These are phyloP conservation scores for Aegle marmelos DNA, from an alignment of 345 rosid genomes.

Conservation along the genomic window DNA sequence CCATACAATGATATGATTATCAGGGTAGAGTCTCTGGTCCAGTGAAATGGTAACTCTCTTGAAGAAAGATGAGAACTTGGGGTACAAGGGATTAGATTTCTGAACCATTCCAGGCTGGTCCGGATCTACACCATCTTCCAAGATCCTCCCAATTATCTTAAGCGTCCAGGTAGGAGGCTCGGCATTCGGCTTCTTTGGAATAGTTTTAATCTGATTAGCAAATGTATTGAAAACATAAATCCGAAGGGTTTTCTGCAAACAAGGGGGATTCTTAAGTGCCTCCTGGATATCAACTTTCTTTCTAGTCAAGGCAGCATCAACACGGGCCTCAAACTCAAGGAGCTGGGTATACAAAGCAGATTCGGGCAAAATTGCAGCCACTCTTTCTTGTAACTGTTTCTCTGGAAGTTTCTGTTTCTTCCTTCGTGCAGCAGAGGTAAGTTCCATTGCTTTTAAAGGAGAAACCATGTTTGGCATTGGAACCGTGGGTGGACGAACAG, in stretches of 20 bases:
- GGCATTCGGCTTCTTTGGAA: slow-evolving; percentile 78
- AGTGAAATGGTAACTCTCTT: slow-evolving; percentile 78
- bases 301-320: slow-evolving; percentile 82
- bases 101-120: slow-evolving; percentile 88
- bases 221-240: slow-evolving; percentile 88
- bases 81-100: slow-evolving; percentile 63
- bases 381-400: slow-evolving; percentile 83
- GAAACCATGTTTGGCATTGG: slow-evolving; percentile 56
- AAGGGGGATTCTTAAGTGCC: slow-evolving; percentile 90
- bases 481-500: slow-evolving; percentile 71
- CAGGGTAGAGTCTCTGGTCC: slow-evolving; percentile 95
- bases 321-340: slow-evolving; percentile 91
- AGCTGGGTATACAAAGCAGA: slow-evolving; percentile 96
- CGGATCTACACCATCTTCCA: slow-evolving; percentile 93
- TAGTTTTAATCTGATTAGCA: slow-evolving; percentile 74
- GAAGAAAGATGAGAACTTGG: slow-evolving; percentile 89
- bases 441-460: slow-evolving; percentile 76
- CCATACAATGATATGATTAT: slow-evolving; percentile 81
- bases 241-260: slow-evolving; percentile 83
- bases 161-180: slow-evolving; percentile 96
- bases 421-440: slow-evolving; percentile 68
- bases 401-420: slow-evolving; percentile 97
- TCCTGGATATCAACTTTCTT: slow-evolving; percentile 98
- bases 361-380: slow-evolving; percentile 93
- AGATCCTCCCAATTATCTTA: slow-evolving; percentile 84